These are phyloP conservation scores for Epithele typhae DNA, from an alignment of 768 basidiomycete genomes.

Conservation along the genomic window DNA sequence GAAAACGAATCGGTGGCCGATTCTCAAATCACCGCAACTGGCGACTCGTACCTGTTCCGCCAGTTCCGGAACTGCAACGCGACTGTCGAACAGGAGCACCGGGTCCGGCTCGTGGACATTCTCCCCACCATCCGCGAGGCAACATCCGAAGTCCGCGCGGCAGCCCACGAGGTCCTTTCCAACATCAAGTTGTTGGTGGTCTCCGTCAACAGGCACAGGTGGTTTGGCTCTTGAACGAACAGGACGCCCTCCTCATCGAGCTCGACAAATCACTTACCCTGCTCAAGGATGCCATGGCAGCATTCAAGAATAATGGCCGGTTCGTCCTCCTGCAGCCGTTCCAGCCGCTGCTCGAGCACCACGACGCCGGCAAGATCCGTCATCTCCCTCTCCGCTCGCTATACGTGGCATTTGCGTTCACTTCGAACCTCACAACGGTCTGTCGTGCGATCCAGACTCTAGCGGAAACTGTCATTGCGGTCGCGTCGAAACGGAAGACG, in stretches of 20 bases:
- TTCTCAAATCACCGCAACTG: conserved; percentile 11
- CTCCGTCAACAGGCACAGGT: conserved; percentile 33
- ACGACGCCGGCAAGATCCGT: conserved; percentile 10
- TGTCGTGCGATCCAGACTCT: conserved; percentile 33
- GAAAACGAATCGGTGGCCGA: conserved; percentile 8
- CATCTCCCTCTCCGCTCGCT: conserved; percentile 36
- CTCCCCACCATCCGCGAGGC: conserved; percentile 31
- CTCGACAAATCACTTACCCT: conserved; percentile 3
- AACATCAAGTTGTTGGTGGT: conserved; percentile 24
- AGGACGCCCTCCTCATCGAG: conserved; percentile 12
- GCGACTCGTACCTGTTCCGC: conserved; percentile 34
- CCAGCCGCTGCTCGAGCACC: conserved; percentile 30
- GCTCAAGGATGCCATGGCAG: conserved; percentile 22
- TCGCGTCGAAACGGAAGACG: conserved; percentile 32
- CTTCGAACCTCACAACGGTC: conserved; percentile 38
- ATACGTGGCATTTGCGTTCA: conserved; percentile 47
- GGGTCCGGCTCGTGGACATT: conserved; percentile 30
- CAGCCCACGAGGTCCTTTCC: conserved; percentile 24
- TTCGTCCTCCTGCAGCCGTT: conserved; percentile 41
- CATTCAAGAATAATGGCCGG: conserved; percentile 32
- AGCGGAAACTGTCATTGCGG: conserved; percentile 32
- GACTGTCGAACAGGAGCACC: conserved; percentile 25
- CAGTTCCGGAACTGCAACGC: conserved; percentile 26
- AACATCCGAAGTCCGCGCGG: conserved; percentile 32
- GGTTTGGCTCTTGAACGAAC: conserved; percentile 21